phyloP scores from a whole-genome alignment of 352 stramenopile genomes.

The Globisporangium irregulare region DNA sequence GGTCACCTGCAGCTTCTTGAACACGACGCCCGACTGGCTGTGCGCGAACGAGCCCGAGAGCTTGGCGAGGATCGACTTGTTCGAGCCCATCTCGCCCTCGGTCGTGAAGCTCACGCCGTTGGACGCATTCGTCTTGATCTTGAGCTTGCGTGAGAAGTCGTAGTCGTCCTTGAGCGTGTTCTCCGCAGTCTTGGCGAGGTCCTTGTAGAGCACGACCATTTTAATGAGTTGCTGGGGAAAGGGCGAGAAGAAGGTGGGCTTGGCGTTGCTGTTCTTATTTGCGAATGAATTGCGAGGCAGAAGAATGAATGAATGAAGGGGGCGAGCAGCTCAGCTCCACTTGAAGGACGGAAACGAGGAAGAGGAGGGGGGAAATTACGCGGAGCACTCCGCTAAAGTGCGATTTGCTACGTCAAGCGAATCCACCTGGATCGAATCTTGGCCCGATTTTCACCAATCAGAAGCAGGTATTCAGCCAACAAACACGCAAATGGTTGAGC shows the following conservation, averaged over 20 bases:
- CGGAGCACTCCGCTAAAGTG: conserved; percentile 31
- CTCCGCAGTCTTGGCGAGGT: conserved; percentile 84
- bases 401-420: conserved; percentile 14
- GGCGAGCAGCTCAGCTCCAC: not conserved
- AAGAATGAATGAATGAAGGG: conserved; percentile 10
- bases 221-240: not conserved
- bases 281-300: conserved; percentile 36
- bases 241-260: conserved; percentile 3
- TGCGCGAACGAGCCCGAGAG: conserved; percentile 74
- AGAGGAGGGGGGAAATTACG: conserved; percentile 21
- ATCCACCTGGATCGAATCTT: conserved; percentile 12
- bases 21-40: conserved; percentile 50
- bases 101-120: conserved; percentile 87
- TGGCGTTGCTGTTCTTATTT: conserved; percentile 40
- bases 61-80: conserved; percentile 88
- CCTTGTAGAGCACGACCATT: conserved; percentile 84
- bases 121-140: conserved; percentile 87
- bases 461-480: not conserved
- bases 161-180: conserved; percentile 88
- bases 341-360: conserved; percentile 7
- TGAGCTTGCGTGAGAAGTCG: conserved; percentile 89
- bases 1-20: conserved; percentile 88
- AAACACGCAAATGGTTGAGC: conserved; percentile 6
- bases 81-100: conserved; percentile 79
- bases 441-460: conserved; percentile 2